A percentile compares a stretch with the other conserved stretches of the same genome.
phyloP scores from a whole-genome alignment of 352 stramenopile genomes.

The Phytophthora kernoviae region DNA sequence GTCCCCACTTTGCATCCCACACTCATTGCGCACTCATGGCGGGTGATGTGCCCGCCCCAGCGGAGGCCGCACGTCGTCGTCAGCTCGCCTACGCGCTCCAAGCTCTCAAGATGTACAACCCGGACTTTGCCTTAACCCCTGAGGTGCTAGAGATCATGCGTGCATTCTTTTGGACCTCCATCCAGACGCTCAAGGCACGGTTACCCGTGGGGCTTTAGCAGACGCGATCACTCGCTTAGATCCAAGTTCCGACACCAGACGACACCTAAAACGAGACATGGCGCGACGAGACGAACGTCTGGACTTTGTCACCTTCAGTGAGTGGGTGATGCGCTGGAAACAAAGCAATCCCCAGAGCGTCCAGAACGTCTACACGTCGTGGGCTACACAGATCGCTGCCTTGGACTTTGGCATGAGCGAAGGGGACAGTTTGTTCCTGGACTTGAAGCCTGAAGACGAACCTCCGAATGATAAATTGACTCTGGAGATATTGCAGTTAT shows the following conservation, averaged over 20 bases:
- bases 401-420: slow-evolving; percentile 78
- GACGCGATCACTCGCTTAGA: slow-evolving; percentile 73
- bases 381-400: slow-evolving; percentile 69
- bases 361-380: slow-evolving; percentile 80
- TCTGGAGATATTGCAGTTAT: slow-evolving; percentile 37
- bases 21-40: no score
- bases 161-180: slow-evolving; percentile 76
- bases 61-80: slow-evolving; percentile 1
- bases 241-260: slow-evolving; percentile 52
- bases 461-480: slow-evolving; percentile 36
- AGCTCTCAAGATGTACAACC: slow-evolving; percentile 80
- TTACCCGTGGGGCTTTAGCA: slow-evolving; percentile 56
- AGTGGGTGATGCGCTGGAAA: slow-evolving; percentile 84
- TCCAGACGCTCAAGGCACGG: slow-evolving; percentile 52
- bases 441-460: slow-evolving; percentile 47
- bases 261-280: slow-evolving; percentile 52
- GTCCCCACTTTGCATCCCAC: not conserved
- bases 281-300: slow-evolving; percentile 41
- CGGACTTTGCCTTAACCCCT: slow-evolving; percentile 79
- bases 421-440: slow-evolving; percentile 71
- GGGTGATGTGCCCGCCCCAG: no score
- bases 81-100: slow-evolving; percentile 59
- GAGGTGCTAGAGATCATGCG: slow-evolving; percentile 85
- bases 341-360: slow-evolving; percentile 64
- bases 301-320: slow-evolving; percentile 75